Base-by-base conservation (phyloP, 495 filamentous ascomycete genomes). In the Hyaloscypha finlandica region DNA sequence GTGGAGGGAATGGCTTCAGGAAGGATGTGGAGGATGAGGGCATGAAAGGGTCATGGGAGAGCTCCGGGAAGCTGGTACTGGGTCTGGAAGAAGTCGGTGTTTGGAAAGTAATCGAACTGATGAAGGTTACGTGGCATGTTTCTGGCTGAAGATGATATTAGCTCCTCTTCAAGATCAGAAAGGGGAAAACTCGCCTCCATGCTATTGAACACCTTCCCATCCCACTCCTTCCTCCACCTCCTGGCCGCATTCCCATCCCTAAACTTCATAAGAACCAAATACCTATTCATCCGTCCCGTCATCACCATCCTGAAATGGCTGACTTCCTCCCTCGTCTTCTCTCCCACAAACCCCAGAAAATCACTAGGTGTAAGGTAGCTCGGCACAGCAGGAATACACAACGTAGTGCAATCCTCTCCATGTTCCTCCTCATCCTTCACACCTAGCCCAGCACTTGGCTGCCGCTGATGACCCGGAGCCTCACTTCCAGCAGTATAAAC, bases 201-300 rank as follows among this genome's bases (percentile, higher is more conserved):
- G 65, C 87, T 91, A 74, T 96, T 95, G 72, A 97, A 99, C 2
- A 92, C 86, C 79, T 94, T 96, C 58, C 95, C 95, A 82, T 98
- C 95, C 84, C 93, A 97, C 70, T 91, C 89, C 68, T 82, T 88
- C 71, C 92, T 88, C 88, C 94, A 99, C 32, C 87, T 81, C 69
- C 80, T 88, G 11, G 95, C 95, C 68, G 85, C 86, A 72, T 83
- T 84, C 53, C 84, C 83, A 70, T 88, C 88, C 57, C 92, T 81
- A 76, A 98, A 97, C 79, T 97, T 98, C 90, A 99, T 94, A 65
- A 99, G 81, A 56, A 97, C 95, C 87, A 99, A 91, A 79, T 98
- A 99, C 73, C 94, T 86, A 76, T 94, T 97, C 72, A 90, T 86
- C 61, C 90, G 82, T 59, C 89, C 89, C 4, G 95, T 98, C 81